Base-by-base conservation (phyloP, 768 basidiomycete genomes). In the Kwoniella botswanensis region DNA sequence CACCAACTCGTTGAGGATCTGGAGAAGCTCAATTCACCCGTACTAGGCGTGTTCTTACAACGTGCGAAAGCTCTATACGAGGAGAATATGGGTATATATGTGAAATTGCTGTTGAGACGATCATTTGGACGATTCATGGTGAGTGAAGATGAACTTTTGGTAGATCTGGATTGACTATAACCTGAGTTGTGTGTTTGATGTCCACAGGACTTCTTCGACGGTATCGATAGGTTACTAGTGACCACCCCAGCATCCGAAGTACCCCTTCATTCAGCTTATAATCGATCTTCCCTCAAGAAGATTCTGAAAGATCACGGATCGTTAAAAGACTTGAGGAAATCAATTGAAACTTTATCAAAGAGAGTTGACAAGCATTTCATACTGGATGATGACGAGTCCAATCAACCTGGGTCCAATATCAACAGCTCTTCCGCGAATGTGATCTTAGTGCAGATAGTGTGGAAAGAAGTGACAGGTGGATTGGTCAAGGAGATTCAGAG, bases 331-430 rank as follows among this genome's bases (percentile, higher is more conserved):
- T 85, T 98, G 13, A 90, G 92, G 46, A 96, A 96, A 82, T 87
- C 92, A 71, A 86, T 96, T 63, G 96, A 98, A 66, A 88, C 88
- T 9, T 86, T 98, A 46, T 91, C 90, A 84, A 93, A 93, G 80
- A 89, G 96, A 11, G 93, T 98, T 35, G 93, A 96, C 84, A 98
- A 98, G 83, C 96, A 98, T 80, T 98, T 97, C 63, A 68, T 67
- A 12, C 63, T 74, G 78, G 90, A 90, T 6, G 93, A 94, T 76
- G 89, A 88, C 1, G 89, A 90, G 44, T 35, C 24, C n/a, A 26
- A 15, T 21, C 35, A 29, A 35, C 43, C 22, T 42, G 54, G 22
- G 50, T 26, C 57, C 10, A 56, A 44, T 12, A 58, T 22, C 18
- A 52, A 26, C 44, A 63, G 18, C 5, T 21, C 26, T 24, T 57